Base-by-base conservation (phyloP, 2,329 filamentous ascomycete genomes). In the Colletotrichum truncatum region DNA sequence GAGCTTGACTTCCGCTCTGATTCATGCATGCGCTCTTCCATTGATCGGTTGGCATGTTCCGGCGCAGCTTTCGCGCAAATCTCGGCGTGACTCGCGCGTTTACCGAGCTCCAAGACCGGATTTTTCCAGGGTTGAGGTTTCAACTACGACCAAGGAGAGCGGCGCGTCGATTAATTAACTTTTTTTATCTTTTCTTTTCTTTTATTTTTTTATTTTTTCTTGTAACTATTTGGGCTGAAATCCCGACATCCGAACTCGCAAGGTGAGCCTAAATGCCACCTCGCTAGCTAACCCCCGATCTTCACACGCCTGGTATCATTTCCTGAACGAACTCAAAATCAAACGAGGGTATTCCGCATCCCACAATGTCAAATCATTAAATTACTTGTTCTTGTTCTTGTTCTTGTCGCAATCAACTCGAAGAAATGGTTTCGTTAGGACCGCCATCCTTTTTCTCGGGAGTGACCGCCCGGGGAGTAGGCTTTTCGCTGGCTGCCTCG, bases 401-500 rank as follows among this genome's bases (percentile, higher is more conserved):
- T n/a, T 28, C 23, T 25, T 21, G 6, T 18, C 1, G 6, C 26
- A 16, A 1, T 3, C 6, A 56, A 18, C 10, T 38, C 28, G 43
- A 61, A 2, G 62, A 23, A 11, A 66, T 53, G 1, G 52, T 49
- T 25, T 68, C 67, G 21, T 30, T 43, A 1, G 41, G 41, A 1
- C 43, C 59, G 2, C 54, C 67, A 11, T 10, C 12, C 55, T 64
- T 67, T 30, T 64, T 67, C 26, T 67, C 56, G 6, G 67, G 55
- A 2, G 67, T 67, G 2, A 52, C 49, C 3, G 49, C 28, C 10
- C 64, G 64, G 2, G 61, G 51, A 16, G 30, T 60, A 16, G 53
- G 43, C 59, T 69, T 61, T 48, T 69, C 68, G 2, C 9, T 43
- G 3, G 45, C 56, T n/a, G 68, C 62, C 54, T 69, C 62, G 9